A percentile compares a stretch with the other conserved stretches of the same genome.
Conservation (phyloP, 352 stramenopile genomes). For the Peronospora tabacina region DNA sequence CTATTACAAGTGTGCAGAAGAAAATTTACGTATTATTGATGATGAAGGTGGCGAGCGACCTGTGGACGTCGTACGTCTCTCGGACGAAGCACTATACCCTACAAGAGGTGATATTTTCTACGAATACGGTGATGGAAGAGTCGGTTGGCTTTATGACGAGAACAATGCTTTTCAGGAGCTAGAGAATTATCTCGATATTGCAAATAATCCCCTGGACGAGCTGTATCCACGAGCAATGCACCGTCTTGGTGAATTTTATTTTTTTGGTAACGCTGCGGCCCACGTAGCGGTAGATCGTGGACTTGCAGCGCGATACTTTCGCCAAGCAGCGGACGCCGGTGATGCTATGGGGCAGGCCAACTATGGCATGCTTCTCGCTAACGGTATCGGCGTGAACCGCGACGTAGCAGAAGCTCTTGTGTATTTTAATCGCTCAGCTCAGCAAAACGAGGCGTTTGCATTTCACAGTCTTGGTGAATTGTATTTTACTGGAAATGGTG, state of each 20-base stretch:
- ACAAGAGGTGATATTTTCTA: conserved; percentile 16
- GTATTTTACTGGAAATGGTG: conserved; percentile 45
- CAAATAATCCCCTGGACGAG: conserved; percentile 51
- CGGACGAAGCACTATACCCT: conserved; percentile 32
- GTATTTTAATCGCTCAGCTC: conserved; percentile 52
- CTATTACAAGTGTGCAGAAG: conserved; percentile 49
- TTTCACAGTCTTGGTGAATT: conserved; percentile 58
- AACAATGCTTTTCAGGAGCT: conserved; percentile 45
- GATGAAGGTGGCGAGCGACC: conserved; percentile 42
- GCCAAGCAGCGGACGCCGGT: conserved; percentile 57
- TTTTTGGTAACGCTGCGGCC: conserved; percentile 57
- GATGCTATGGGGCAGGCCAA: conserved; percentile 59
- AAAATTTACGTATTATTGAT: conserved; percentile 44
- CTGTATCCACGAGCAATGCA: conserved; percentile 52
- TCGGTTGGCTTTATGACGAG: conserved; percentile 19
- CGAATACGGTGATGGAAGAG: conserved; percentile 17
- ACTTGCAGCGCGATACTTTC: conserved; percentile 51
- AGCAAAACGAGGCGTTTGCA: conserved; percentile 51
- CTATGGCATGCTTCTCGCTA: conserved; percentile 61
- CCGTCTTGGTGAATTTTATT: conserved; percentile 61
- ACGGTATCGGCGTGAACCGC: conserved; percentile 50
- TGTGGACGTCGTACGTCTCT: conserved; percentile 41
- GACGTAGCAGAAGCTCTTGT: conserved; percentile 49
- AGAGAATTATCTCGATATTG: conserved; percentile 57
- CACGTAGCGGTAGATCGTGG: conserved; percentile 43